Evolutionary conservation across 2,329 filamentous ascomycete genomes (phyloP).

Genomic region (Coniochaeta prunicola): DNA sequence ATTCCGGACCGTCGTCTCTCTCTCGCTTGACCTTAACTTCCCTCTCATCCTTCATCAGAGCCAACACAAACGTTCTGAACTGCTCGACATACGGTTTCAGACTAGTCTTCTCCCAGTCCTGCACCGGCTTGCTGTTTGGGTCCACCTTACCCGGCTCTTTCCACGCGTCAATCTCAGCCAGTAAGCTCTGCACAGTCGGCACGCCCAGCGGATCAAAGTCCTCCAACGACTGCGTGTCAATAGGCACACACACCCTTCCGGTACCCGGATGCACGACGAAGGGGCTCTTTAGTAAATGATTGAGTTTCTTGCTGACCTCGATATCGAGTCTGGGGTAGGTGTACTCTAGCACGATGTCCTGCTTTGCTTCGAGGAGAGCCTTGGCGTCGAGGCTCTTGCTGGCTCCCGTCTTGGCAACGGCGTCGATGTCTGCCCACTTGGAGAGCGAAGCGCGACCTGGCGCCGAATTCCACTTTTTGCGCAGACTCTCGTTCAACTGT

Average conservation of each 20-base stretch:
- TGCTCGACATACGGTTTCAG: slow-evolving; percentile 88
- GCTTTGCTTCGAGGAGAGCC: slow-evolving; percentile 79
- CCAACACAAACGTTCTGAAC: slow-evolving; percentile 75
- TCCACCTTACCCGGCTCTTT: slow-evolving; percentile 36
- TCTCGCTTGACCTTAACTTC: slow-evolving; percentile 49
- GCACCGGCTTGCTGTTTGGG: slow-evolving; percentile 33
- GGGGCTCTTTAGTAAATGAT: slow-evolving; percentile 94
- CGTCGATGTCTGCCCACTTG: slow-evolving; percentile 95
- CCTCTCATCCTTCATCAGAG: slow-evolving; percentile 69
- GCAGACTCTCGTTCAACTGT: slow-evolving; percentile 67
- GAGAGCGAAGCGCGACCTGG: slow-evolving; percentile 67
- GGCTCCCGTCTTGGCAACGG: slow-evolving; percentile 68
- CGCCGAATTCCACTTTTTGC: slow-evolving; percentile 84
- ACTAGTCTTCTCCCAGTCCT: slow-evolving; percentile 96
- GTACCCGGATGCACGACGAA: slow-evolving; percentile 96
- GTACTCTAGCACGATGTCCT: slow-evolving; percentile 94
- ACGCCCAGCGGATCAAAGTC: slow-evolving; percentile 81
- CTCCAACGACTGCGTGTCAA: slow-evolving; percentile 67
- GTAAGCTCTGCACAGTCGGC: slow-evolving; percentile 78
- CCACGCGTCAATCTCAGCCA: slow-evolving; percentile 84
- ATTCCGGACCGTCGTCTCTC: slow-evolving; percentile 36
- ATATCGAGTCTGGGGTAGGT: slow-evolving; percentile 96
- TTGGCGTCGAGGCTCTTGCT: slow-evolving; percentile 65
- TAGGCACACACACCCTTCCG: slow-evolving; percentile 90
- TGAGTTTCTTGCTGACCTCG: slow-evolving; percentile 94